phyloP scores from a whole-genome alignment of 345 rosid species.

The Eucalyptus polyanthemos region DNA sequence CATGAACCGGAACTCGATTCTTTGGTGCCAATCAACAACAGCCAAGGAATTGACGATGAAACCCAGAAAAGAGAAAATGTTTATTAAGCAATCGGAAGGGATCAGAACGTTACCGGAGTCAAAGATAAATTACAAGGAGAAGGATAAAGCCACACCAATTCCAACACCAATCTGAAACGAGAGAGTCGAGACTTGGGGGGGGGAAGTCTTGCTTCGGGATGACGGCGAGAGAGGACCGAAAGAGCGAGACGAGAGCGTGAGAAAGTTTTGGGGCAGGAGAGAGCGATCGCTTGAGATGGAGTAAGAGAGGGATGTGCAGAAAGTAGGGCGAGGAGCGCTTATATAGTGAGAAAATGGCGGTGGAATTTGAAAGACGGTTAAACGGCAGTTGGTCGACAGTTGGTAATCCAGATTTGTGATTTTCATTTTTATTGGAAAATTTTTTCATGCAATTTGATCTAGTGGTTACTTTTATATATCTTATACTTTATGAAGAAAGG shows the following conservation, averaged over 20 bases:
- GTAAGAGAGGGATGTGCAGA: not conserved
- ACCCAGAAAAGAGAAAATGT: too few relatives aligned
- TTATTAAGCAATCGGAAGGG: too few relatives aligned
- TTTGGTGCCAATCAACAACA: too few relatives aligned
- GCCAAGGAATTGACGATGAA: too few relatives aligned
- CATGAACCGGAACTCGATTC: too few relatives aligned
- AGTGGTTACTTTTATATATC: too few relatives aligned
- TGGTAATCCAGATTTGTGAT: not conserved
- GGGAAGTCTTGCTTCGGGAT: too few relatives aligned
- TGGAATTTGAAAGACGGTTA: not conserved
- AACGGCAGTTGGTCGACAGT: not conserved
- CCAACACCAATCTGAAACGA: not conserved
- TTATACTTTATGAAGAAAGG: too few relatives aligned
- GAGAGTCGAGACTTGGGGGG: not conserved
- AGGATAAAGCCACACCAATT: too few relatives aligned
- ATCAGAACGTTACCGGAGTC: not conserved
- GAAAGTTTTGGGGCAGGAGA: not conserved
- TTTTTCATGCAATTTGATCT: rapidly evolving
- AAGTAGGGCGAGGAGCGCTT: not conserved
- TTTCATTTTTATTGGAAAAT: not conserved
- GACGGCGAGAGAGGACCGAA: not conserved
- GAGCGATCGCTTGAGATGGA: too few relatives aligned
- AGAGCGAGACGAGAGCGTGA: not conserved
- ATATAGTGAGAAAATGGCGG: not conserved
- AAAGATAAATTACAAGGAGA: too few relatives aligned